Evolutionary conservation across 768 basidiomycete species (phyloP), one percentile per base, ranked within the genome.

Genomic region (Phanerochaete sordida): DNA sequence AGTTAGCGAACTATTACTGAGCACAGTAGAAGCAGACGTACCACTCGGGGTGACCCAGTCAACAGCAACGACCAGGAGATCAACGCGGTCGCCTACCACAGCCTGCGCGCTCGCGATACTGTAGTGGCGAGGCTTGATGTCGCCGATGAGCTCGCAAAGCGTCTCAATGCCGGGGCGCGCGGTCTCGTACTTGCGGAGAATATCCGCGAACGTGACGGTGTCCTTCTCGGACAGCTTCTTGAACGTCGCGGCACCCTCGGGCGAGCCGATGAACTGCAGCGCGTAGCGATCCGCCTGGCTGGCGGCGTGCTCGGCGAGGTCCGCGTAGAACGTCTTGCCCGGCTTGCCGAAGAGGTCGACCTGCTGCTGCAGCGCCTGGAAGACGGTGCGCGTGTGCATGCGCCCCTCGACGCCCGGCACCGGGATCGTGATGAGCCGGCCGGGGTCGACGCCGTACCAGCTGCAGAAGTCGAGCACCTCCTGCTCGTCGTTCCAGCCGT

Each of bases 81-180:
- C 96, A 8, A 99, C 95, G 58, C 91, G 84, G 70, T 98, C 84
- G 4, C 97, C 97, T 16, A 98, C 95, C 58, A 91, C 95, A 68
- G 90, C 91, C 74, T 98, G 96, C 33, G 94, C 85, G 65, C 91
- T 94, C 23, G 97, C 96, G 69, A 99, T 99, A 73, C 93, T 96
- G 75, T 99, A 99, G 74, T 98, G 97, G 62, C 97, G 83, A 3
- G 96, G 95, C 74, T 97, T 95, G 78, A 93, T 98, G 71, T 97
- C 94, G 0, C 93, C 95, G 47, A 98, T 79, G 66, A 97, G 72
- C 71, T 92, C 90, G 68, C 95, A 95, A 2, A 97, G 80, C 58
- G 81, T 85, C 73, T 93, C 93, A 37, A 98, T 87, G 30, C 84
- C 82, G 1, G 93, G 94, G 60, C 81, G 81, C 28, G 96, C 94